phyloP scores from a whole-genome alignment of 768 basidiomycete genomes.

The Lactarius tabidus region DNA sequence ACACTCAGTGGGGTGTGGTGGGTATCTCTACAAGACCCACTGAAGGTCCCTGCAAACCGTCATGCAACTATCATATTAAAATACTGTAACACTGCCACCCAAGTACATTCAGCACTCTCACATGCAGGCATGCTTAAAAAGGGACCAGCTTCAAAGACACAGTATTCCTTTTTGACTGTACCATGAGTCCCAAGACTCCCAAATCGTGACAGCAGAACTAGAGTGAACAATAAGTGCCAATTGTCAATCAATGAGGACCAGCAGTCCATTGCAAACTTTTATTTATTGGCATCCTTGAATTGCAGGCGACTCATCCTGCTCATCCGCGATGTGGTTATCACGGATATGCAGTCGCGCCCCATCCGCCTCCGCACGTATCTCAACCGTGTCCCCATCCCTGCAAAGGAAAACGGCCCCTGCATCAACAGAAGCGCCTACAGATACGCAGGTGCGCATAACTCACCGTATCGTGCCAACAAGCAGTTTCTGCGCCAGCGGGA shows the following conservation, averaged over 20 bases:
- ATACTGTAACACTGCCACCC: no score
- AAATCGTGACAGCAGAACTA: no score
- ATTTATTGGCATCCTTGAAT: not conserved
- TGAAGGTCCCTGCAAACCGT: no score
- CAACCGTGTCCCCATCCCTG: conserved; percentile 67
- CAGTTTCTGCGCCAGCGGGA: conserved; percentile 77
- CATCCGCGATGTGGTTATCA: conserved; percentile 59
- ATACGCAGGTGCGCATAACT: conserved; percentile 9
- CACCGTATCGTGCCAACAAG: conserved; percentile 75
- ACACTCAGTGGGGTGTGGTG: no score
- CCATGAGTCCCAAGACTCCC: no score
- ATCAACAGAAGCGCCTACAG: not conserved
- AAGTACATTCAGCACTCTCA: no score
- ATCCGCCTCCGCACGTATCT: conserved; percentile 46
- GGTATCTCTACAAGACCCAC: no score
- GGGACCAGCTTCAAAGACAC: no score
- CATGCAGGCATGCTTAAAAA: no score
- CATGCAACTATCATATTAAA: no score
- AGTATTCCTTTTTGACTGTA: no score
- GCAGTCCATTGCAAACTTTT: not conserved
- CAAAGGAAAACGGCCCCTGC: not conserved
- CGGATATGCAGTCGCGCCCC: conserved; percentile 46
- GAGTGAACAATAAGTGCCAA: not conserved
- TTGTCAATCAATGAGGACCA: not conserved
- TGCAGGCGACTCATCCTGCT: not conserved